Evolutionary conservation across 2,329 filamentous ascomycete species (phyloP), one percentile per base, ranked within the genome.

Genomic region (Hypoxylon sp.): DNA sequence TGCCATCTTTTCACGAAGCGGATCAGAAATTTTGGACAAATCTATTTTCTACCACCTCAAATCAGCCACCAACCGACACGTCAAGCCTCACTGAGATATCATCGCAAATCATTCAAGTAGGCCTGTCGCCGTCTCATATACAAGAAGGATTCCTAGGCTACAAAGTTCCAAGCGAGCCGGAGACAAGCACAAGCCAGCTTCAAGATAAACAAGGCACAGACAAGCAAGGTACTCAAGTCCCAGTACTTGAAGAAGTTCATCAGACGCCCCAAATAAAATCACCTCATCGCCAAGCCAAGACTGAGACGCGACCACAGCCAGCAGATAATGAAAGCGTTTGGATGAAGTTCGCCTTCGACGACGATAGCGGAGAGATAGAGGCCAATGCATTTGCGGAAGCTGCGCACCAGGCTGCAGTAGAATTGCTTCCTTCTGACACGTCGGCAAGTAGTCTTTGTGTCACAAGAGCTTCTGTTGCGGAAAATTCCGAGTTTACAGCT

Each of bases 331-430:
- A 66, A n/a, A 30, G 32, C n/a, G 44, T 52, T 32, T 69, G 67
- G 67, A 67, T 63, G 62, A 62, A 62, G 30, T 68, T 69, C 20
- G 59, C 57, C 4, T 62, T 61, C n/a, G 61, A 56, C 15, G 57
- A 54, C 5, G 54, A 64, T 16, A 62, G 46, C 25, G 62, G 67
- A 7, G 60, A 63, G 9, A 8, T 66, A 36, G 30, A 63, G 35
- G 43, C 37, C 5, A 40, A 51, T 34, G 62, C 43, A 4, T 63
- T 68, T 5, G 55, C 58, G 36, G 61, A 67, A 32, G 66, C 66
- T 34, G 58, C 55, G 13, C 61, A 60, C 40, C 51, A 62, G 42
- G 61, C 51, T 32, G 66, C 65, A 6, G 27, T 47, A n/a, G 64
- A 68, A 13, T 30, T 69, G 13, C 45, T 44, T 15, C 64, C 62